Conservation (phyloP, 208 protist species). For the Crithidia bombi region DNA sequence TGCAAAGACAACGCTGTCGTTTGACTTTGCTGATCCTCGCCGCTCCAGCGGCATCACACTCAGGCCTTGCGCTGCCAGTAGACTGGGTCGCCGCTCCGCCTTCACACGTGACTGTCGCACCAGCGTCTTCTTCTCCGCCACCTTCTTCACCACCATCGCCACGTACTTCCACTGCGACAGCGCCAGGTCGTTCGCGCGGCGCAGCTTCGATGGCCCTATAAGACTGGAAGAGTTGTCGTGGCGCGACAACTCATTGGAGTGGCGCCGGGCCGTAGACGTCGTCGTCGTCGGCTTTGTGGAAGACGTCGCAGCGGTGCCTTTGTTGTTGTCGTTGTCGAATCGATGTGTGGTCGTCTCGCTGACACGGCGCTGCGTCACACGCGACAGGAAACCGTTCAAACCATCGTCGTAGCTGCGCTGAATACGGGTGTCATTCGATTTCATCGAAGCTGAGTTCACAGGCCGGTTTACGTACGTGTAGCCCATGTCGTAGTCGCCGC, state of each 20-base stretch:
- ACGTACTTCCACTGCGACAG: constrained; percentile 21
- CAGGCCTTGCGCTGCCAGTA: neutral
- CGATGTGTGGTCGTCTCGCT: neutral
- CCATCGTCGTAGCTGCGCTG: neutral
- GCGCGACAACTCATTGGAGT: neutral
- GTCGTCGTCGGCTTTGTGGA: neutral
- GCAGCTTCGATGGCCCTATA: neutral
- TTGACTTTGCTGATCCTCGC: neutral
- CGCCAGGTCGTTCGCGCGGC: constrained; percentile 12
- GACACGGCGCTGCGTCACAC: neutral
- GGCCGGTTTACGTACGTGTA: constrained; percentile 11
- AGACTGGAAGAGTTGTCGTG: neutral
- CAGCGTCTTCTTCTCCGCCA: constrained; percentile 13
- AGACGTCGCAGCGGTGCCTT: neutral
- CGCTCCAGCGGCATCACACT: neutral
- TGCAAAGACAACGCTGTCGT: neutral
- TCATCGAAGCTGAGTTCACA: neutral
- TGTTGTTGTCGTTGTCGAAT: neutral
- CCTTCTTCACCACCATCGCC: constrained; percentile 10
- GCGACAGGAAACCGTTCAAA: neutral
- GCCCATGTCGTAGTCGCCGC: constrained; percentile 1
- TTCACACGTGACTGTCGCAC: constrained; percentile 5
- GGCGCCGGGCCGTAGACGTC: too few species aligned
- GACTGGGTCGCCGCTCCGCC: neutral
- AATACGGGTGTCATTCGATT: too few species aligned